Conservation (phyloP, 345 rosid species). For the Alliaria petiolata region DNA sequence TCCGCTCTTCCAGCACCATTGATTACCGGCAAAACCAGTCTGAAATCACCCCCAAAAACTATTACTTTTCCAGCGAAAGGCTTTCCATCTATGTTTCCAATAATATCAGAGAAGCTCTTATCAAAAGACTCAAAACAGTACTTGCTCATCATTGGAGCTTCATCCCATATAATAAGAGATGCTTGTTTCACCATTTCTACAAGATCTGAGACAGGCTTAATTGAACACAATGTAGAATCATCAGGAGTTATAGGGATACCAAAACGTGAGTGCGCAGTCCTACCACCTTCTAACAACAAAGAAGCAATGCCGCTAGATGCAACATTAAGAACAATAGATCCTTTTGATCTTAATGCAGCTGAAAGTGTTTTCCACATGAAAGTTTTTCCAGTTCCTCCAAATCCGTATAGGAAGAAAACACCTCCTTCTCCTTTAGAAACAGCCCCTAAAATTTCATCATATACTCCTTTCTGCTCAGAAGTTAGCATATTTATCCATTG, state of each 20-base stretch:
- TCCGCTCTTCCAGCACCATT: not conserved
- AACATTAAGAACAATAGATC: not conserved
- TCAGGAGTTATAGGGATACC: not conserved
- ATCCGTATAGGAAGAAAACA: not conserved
- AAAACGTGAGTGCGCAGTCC: not conserved
- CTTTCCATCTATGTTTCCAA: not conserved
- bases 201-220: not conserved
- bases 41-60: not conserved
- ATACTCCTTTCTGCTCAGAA: fast-evolving
- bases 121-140: not conserved
- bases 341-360: not conserved
- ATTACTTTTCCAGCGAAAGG: no score
- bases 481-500: not conserved
- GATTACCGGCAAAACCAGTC: not conserved
- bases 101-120: not conserved
- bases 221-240: not conserved
- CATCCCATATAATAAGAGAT: not conserved
- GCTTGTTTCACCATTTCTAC: not conserved
- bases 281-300: not conserved
- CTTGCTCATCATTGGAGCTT: not conserved
- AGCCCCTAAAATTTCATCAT: not conserved
- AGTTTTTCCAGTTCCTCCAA: not conserved
- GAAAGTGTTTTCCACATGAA: not conserved
- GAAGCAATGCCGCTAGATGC: not conserved
- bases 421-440: not conserved